Evolutionary conservation across 176 grass and related monocot genomes (phyloP).

Genomic region (Phoenix dactylifera): DNA sequence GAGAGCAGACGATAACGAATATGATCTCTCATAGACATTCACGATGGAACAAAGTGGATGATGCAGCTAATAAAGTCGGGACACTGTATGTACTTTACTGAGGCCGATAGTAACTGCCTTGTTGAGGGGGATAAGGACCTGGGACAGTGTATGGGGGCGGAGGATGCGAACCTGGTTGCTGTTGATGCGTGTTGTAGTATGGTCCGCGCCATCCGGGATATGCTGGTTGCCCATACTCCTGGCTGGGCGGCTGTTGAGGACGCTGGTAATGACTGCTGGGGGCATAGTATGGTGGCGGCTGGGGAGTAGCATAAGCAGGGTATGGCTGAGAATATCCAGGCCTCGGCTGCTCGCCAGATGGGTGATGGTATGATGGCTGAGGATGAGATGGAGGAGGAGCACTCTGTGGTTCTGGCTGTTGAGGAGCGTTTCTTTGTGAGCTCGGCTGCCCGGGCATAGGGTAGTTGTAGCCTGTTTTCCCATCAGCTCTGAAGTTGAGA

Average conservation of each 20-base stretch:
- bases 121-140: slow-evolving; percentile 40
- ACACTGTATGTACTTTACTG: slow-evolving; percentile 25
- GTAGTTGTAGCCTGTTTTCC: slow-evolving; percentile 27
- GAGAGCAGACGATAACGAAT: too few species aligned
- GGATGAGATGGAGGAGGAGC: slow-evolving; percentile 29
- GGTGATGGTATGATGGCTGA: slow-evolving; percentile 34
- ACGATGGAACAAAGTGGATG: slow-evolving; percentile 1
- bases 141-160: slow-evolving; percentile 51
- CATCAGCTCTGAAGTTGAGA: slow-evolving; percentile 61
- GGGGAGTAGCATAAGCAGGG: slow-evolving; percentile 28
- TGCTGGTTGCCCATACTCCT: slow-evolving; percentile 75
- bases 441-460: slow-evolving; percentile 26
- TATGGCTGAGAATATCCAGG: slow-evolving; percentile 21
- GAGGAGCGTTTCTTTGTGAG: slow-evolving; percentile 38
- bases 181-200: slow-evolving; percentile 70
- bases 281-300: slow-evolving; percentile 19
- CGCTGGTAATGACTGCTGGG: slow-evolving; percentile 29
- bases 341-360: slow-evolving; percentile 30
- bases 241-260: slow-evolving; percentile 22
- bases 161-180: slow-evolving; percentile 41
- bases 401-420: slow-evolving; percentile 38
- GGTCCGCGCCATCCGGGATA: slow-evolving; percentile 90
- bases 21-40: not conserved
- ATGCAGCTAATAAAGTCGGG: too few species aligned
- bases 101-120: slow-evolving; percentile 71